phyloP scores from a whole-genome alignment of 768 basidiomycete species.

The Tephrocybe rancida region DNA sequence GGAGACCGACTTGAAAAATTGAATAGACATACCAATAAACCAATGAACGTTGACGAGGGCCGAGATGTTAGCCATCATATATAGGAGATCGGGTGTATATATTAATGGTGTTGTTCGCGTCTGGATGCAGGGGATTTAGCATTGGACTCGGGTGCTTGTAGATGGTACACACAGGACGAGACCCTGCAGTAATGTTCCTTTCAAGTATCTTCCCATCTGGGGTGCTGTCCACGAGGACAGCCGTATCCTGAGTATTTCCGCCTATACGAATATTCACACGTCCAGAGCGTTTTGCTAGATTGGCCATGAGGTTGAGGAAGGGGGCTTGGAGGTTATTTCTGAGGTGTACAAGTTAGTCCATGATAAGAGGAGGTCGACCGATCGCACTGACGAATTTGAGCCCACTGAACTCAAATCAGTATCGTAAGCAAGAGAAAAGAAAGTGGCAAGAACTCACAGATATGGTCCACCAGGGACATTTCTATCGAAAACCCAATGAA shows the following conservation, averaged over 20 bases:
- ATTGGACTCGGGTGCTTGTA: background rate
- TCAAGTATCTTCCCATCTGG: slow-evolving; percentile 38
- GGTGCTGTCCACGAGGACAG: slow-evolving; percentile 49
- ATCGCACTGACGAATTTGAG: slow-evolving; percentile 12
- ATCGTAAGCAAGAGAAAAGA: background rate
- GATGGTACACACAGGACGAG: slow-evolving; percentile 18
- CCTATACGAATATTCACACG: slow-evolving; percentile 67
- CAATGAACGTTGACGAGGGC: slow-evolving; percentile 63
- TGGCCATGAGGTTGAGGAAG: slow-evolving; percentile 78
- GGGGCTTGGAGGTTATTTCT: slow-evolving; percentile 52
- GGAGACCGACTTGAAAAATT: no score
- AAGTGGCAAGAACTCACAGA: slow-evolving; percentile 40
- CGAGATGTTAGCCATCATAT: slow-evolving; percentile 68
- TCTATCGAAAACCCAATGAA: slow-evolving; percentile 65
- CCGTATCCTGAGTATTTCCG: slow-evolving; percentile 82
- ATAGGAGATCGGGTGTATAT: slow-evolving; percentile 68
- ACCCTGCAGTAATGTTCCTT: slow-evolving; percentile 19
- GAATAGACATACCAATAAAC: slow-evolving; percentile 49
- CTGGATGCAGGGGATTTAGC: slow-evolving; percentile 22
- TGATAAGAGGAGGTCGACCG: background rate
- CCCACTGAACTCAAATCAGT: slow-evolving; percentile 1
- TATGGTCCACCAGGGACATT: slow-evolving; percentile 60
- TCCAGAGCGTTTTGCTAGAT: slow-evolving; percentile 68
- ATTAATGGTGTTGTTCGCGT: slow-evolving; percentile 73
- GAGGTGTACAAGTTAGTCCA: background rate